Base-by-base conservation (phyloP, 1,139 yeast species). In the Ogataea hybrid region DNA sequence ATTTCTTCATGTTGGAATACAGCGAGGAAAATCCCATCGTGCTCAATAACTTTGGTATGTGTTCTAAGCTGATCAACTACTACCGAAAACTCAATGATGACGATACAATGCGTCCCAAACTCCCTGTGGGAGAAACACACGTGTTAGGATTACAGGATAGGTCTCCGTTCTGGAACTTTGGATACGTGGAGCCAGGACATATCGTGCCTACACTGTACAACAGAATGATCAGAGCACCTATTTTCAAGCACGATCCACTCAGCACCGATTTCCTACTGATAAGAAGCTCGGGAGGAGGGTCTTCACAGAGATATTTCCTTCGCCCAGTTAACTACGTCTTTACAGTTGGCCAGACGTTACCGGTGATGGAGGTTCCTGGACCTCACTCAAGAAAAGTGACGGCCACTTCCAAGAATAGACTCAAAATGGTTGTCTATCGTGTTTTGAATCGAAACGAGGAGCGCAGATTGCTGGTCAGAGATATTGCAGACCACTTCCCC, bases 331-430 rank as follows among this genome's bases (percentile, higher is more conserved):
- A 84, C 44, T 81, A 82, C 57, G 58, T 85, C 41, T 92, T 88
- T 61, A 81, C 88, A 0, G 96, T 90, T 6, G 99, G 99, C 1
- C 96, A 94, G 60, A 77, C 88, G 0, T 82, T 88, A 56, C 98
- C 98, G 0, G 96, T 89, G 2, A 84, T 86, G 39, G 96, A 89
- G 59, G 84, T 94, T 16, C 98, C 98, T 1, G 97, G 97, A 1
- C 98, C 99, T 1, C 97, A 94, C 62, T 88, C 97, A 1, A 78
- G 98, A 63, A 89, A 89, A 58, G 97, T 90, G n/a, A 90, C 98
- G 0, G 85, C 96, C 7, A 90, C 95, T 16, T 82, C 92, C 40
- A 90, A 92, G 58, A 90, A 89, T 57, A 73, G 98, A 48, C 69
- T 94, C 49, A 88, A 87, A 61, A 90, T 94, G 97, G 83, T 92